A percentile compares a stretch with the other conserved stretches of the same genome.
Evolutionary conservation across 192 early-diverging fungal genomes (phyloP).

Genomic region (Funneliformis geosporum): DNA sequence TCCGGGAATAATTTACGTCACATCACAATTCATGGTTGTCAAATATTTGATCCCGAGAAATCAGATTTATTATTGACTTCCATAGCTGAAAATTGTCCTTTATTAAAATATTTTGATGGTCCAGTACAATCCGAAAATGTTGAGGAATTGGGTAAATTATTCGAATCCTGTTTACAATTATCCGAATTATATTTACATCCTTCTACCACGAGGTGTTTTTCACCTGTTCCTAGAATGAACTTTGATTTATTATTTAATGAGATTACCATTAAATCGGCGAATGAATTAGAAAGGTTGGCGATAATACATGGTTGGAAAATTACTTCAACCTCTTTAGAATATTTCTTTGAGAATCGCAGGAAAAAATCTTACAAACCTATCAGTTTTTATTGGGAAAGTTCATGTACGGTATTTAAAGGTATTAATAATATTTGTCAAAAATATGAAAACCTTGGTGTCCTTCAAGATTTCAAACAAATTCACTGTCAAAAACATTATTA

Average conservation of each 20-base stretch:
- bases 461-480: background rate
- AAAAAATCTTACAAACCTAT: background rate
- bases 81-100: background rate
- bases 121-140: background rate
- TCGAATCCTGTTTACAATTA: background rate
- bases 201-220: background rate
- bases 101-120: background rate
- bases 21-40: background rate
- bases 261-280: background rate
- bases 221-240: background rate
- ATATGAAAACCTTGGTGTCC: background rate
- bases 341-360: background rate
- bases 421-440: background rate
- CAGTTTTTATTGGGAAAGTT: background rate
- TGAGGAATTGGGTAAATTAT: background rate
- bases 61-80: background rate
- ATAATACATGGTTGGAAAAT: background rate
- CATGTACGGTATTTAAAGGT: background rate
- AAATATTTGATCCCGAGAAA: background rate
- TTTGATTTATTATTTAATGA: slow-evolving; percentile 1
- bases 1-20: background rate
- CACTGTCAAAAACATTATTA: background rate
- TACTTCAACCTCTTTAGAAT: background rate
- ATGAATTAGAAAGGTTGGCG: background rate
- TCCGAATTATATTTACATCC: background rate